Conservation (phyloP, 495 filamentous ascomycete genomes). For the Penicillium atrosanguineum region DNA sequence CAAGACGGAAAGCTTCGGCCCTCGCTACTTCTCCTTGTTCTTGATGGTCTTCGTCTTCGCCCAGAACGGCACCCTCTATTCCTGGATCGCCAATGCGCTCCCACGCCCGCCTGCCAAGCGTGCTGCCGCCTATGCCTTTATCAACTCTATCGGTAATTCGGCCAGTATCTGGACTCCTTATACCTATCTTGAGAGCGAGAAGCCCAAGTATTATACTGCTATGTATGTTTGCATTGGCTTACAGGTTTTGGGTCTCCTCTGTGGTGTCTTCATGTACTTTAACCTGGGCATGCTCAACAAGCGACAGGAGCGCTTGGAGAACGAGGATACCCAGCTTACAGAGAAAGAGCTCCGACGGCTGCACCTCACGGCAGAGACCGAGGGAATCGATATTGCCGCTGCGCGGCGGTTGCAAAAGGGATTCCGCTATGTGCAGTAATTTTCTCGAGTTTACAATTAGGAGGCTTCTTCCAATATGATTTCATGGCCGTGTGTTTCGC, state of each 20-base stretch:
- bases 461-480: background rate
- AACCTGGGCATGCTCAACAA: constrained; percentile 44
- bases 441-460: background rate
- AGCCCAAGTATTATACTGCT: constrained; percentile 42
- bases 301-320: constrained; percentile 44
- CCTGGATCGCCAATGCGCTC: constrained; percentile 54
- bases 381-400: constrained; percentile 46
- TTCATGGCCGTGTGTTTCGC: background rate
- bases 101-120: constrained; percentile 54
- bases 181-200: constrained; percentile 40
- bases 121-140: constrained; percentile 53
- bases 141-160: constrained; percentile 53
- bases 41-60: constrained; percentile 55
- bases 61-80: constrained; percentile 51
- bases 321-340: constrained; percentile 38
- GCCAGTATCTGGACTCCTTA: constrained; percentile 56
- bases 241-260: constrained; percentile 36
- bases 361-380: constrained; percentile 45
- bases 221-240: constrained; percentile 49
- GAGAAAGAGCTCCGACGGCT: constrained; percentile 42
- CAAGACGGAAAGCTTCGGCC: constrained; percentile 44
- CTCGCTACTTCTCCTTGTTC: constrained; percentile 54
- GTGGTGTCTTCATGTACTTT: constrained; percentile 41
- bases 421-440: constrained; percentile 44
- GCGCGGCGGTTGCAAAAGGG: constrained; percentile 48